A percentile compares a stretch with the other conserved stretches of the same genome.
phyloP scores from a whole-genome alignment of 2,329 filamentous ascomycete species.

The Sclerotinia minor region DNA sequence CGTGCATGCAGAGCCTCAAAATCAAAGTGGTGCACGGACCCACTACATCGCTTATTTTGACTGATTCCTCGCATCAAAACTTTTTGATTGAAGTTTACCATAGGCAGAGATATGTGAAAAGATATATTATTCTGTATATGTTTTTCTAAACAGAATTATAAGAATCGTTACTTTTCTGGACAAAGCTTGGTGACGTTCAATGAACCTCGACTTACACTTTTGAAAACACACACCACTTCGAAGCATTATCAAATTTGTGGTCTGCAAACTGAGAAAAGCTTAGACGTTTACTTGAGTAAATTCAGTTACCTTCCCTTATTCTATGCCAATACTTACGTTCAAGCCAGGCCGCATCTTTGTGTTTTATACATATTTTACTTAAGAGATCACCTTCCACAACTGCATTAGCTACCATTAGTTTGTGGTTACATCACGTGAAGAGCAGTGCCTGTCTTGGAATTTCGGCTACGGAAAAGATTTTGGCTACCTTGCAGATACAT shows the following conservation, averaged over 20 bases:
- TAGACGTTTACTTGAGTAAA: background rate
- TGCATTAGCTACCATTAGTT: background rate
- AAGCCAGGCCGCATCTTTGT: background rate
- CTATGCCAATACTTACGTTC: background rate
- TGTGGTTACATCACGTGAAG: background rate
- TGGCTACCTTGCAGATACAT: background rate
- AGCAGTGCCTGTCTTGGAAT: background rate
- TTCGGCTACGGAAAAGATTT: background rate
- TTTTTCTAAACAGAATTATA: background rate
- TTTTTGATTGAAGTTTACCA: background rate
- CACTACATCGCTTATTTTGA: slow-evolving; percentile 8
- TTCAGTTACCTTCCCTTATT: background rate
- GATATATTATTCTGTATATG: background rate
- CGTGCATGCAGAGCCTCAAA: background rate
- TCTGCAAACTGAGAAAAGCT: background rate
- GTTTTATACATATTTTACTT: background rate
- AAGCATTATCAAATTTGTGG: background rate
- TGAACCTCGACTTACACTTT: background rate
- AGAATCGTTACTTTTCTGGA: background rate
- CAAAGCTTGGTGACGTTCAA: background rate
- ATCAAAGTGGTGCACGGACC: background rate
- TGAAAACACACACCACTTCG: background rate
- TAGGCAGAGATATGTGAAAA: background rate
- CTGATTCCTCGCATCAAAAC: background rate
- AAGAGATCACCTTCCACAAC: background rate